A percentile compares a stretch with the other conserved stretches of the same genome.
Conservation (phyloP, 371 early-diverging fungal genomes). For the Saksenaea vasiformis region DNA sequence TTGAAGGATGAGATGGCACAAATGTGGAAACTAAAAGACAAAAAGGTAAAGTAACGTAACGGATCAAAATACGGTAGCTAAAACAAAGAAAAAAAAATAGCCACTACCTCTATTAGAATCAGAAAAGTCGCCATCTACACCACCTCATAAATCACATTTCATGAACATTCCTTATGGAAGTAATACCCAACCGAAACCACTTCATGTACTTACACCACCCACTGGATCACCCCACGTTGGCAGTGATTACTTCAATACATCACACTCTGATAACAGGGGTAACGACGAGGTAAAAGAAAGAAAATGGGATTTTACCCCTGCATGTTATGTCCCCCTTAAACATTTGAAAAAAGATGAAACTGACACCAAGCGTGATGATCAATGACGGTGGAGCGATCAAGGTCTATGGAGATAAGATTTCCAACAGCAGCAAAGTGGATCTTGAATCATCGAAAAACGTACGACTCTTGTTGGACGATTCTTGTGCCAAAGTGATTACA, state of each 20-base stretch:
- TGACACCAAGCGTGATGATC: constrained; percentile 37
- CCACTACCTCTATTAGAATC: constrained; percentile 18
- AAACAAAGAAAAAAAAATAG: neutral
- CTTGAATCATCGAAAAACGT: constrained; percentile 87
- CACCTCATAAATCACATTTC: constrained; percentile 15
- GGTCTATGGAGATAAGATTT: constrained; percentile 69
- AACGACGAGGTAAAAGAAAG: constrained; percentile 7
- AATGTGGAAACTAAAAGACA: constrained; percentile 57
- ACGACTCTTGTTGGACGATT: constrained; percentile 78
- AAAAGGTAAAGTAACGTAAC: constrained; percentile 48
- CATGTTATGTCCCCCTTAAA: neutral
- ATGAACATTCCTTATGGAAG: constrained; percentile 1
- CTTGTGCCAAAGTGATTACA: constrained; percentile 84
- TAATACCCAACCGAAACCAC: neutral
- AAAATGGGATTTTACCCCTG: neutral
- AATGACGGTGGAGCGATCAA: constrained; percentile 75
- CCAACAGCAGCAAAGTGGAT: constrained; percentile 58
- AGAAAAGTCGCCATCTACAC: constrained; percentile 22
- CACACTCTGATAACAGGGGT: neutral
- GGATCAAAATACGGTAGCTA: neutral
- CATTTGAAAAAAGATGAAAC: constrained; percentile 10
- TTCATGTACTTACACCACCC: constrained; percentile 21
- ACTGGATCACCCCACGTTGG: constrained; percentile 1
- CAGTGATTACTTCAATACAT: constrained; percentile 7
- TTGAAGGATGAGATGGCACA: constrained; percentile 60